phyloP scores from a whole-genome alignment of 129 eudicot species.

The Heracleum sosnowskyi region DNA sequence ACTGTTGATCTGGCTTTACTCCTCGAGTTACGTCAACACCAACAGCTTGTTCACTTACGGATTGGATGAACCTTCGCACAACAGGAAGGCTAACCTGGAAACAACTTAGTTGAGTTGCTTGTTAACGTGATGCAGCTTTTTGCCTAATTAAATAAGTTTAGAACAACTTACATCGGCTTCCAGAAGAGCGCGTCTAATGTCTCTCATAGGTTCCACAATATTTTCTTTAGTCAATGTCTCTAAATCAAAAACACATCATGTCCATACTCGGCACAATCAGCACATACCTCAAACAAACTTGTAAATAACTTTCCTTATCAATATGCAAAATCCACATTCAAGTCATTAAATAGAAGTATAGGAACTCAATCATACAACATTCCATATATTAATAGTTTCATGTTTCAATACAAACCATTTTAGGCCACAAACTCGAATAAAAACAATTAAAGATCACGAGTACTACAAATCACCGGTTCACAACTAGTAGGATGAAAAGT shows the following conservation, averaged over 20 bases:
- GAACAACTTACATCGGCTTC: constrained; percentile 81
- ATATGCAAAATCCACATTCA: not conserved
- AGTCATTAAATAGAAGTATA: not conserved
- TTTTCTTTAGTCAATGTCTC: constrained; percentile 94
- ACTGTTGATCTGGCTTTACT: constrained; percentile 91
- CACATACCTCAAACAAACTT: not conserved
- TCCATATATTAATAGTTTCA: not conserved
- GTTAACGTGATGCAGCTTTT: not conserved
- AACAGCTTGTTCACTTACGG: constrained; percentile 85
- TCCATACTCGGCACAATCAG: not conserved
- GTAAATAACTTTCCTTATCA: not conserved
- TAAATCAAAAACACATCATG: constrained; percentile 30
- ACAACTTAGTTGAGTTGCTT: constrained; percentile 11
- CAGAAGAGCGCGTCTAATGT: constrained; percentile 89
- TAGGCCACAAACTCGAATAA: too few relatives aligned
- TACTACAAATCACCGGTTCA: too few relatives aligned
- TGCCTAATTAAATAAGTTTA: not conserved
- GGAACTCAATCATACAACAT: not conserved
- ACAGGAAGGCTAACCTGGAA: constrained; percentile 97
- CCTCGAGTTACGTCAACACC: constrained; percentile 80
- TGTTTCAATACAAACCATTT: not conserved
- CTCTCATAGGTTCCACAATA: constrained; percentile 94
- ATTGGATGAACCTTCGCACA: constrained; percentile 89
- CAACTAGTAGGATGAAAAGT: not conserved
- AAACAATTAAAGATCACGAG: too few relatives aligned